Evolutionary conservation across 176 grass and related monocot genomes (phyloP), one percentile per base, ranked within the genome.

Genomic region (Raddia distichophylla): DNA sequence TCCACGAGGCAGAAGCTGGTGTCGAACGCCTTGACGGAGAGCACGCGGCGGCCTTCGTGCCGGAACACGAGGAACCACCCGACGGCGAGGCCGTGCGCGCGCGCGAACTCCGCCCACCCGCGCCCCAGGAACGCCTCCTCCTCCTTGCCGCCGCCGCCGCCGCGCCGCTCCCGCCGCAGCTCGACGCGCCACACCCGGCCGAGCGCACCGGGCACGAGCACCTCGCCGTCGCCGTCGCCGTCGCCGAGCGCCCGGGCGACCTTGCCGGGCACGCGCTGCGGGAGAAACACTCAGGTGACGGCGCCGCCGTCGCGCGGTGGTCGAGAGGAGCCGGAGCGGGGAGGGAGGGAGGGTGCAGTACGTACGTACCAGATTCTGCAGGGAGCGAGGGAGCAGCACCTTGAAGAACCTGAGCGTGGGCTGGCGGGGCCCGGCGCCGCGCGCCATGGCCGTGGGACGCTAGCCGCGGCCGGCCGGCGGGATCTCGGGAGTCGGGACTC

Each of bases 11-110:
- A 80, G 0, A 63, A 18, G 77, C 63, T 68, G 65, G 37, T 13
- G 6, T 71, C 37, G 52, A 70, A 81, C 51, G 53, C 52, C 65
- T 81, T 69, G 65, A 71, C 8, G 53, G 79, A 20, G 53, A 71
- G 20, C 20, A 13, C 51, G 9, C 34, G 7, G 53, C 34, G n/a
- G 8, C 78, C 34, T 27, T 69, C 17, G 48, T 49, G 42, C 51
- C 52, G 17, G 52, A 71, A 60, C 37, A 71, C 1, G 49, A 46
- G 7, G 8, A 71, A 32, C 13, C 67, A 71, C 53, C 79, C 40
- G 17, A 58, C 34, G 10, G 5, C 13, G 42, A 53, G 3, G 43
- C 76, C 76, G 15, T 66, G 46, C 22, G 76, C 76, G 57, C 22
- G 57, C 6, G 47, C 45, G 43, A 64, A 42, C 60, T 67, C 76